Evolutionary conservation across 1,284 basidiomycete species (phyloP), one percentile per base, ranked within the genome.

Genomic region (Malassezia dermatis): DNA sequence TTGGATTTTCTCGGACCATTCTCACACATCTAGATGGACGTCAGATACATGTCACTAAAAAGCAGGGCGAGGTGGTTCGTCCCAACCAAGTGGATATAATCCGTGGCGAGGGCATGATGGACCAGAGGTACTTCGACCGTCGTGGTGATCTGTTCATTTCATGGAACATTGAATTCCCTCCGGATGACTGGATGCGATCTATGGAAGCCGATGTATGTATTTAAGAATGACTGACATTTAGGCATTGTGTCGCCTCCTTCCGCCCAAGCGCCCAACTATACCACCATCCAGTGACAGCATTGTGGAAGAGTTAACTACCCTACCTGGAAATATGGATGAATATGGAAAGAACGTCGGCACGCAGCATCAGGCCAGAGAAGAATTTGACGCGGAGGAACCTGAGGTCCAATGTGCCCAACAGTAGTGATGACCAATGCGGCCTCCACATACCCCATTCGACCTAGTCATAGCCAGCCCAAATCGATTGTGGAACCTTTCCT

Each of bases 11-110:
- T 24, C 52, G 70, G n/a, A 63, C 67, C 8, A 62, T 72, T 10
- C 52, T 74, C 41, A 69, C 68, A 12, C 71, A 74, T 46, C 55
- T 74, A 24, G 71, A 74, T 44, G 68, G 65, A 4, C 60, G 71
- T 19, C 62, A 62, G 21, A 63, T 74, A 40, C 63, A 60, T 8
- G 47, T 74, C 11, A 41, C 49, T 1, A 55, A 56, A 35, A 15
- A 17, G 17, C 39, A 57, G 6, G 59, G 59, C 13, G 49, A 57
- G 21, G 62, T 74, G 43, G 65, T 67, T 1, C 44, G 65, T 15
- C 67, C 69, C 0, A 66, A 66, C 8, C 59, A 64, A 32, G 51
- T 74, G 24, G 67, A 71, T 11, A 53, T 66, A 8, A 44, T 72
- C 13, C 54, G 53, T 13, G 68, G 65, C 12, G 66, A 72, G 39